These are phyloP conservation scores for Leucosporidium yakuticum DNA, from an alignment of 768 basidiomycete genomes.

Conservation along the genomic window DNA sequence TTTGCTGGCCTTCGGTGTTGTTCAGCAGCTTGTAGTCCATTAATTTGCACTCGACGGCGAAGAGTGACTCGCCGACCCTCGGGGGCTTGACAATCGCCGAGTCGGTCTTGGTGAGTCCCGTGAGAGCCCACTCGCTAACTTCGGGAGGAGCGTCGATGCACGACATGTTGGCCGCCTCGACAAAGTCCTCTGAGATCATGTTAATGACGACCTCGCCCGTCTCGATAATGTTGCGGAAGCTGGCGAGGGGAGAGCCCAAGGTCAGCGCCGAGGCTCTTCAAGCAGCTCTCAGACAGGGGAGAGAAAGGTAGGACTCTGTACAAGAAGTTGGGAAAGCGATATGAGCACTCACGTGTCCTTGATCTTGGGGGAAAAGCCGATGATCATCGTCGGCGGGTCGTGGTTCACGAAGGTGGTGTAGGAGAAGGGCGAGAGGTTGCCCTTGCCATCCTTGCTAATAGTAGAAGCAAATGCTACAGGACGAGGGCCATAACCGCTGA, in stretches of 20 bases:
- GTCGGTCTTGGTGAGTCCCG: conserved; percentile 17
- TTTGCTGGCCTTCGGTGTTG: not conserved
- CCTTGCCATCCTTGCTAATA: conserved; percentile 49
- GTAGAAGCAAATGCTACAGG: conserved; percentile 65
- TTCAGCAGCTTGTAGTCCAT: conserved; percentile 1
- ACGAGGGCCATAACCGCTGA: conserved; percentile 46
- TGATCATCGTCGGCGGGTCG: conserved; percentile 60
- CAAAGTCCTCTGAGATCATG: conserved; percentile 58
- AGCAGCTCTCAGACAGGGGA: no score
- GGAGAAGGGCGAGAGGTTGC: conserved; percentile 66
- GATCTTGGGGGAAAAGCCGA: conserved; percentile 49
- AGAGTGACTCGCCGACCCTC: conserved; percentile 40
- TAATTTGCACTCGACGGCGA: not conserved
- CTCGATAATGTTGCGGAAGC: conserved; percentile 53
- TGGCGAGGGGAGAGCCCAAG: not conserved
- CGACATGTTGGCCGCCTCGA: conserved; percentile 45
- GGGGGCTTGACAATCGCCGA: conserved; percentile 40
- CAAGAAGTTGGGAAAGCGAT: not conserved
- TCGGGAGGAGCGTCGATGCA: conserved; percentile 40
- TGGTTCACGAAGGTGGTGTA: conserved; percentile 47
- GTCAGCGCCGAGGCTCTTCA: no score
- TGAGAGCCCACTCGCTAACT: conserved; percentile 42
- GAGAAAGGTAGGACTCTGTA: not conserved
- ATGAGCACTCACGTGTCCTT: no score
- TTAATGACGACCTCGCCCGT: conserved; percentile 65